Evolutionary conservation across 352 stramenopile genomes (phyloP).

Genomic region (Pythium rishiriense): DNA sequence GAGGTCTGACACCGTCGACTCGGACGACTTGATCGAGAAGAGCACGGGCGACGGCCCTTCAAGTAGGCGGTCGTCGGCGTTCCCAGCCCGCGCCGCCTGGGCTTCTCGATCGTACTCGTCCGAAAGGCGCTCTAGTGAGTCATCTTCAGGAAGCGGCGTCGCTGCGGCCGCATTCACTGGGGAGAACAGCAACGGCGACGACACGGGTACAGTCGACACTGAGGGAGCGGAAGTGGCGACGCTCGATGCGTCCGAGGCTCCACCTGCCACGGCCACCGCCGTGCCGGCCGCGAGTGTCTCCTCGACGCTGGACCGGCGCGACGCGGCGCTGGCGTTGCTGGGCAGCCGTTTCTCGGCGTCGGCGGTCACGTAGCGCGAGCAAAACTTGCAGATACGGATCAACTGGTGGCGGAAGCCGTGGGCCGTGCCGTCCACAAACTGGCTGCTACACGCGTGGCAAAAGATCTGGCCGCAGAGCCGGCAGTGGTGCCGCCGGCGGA

Average conservation of each 20-base stretch:
- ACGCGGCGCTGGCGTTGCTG: constrained; percentile 1
- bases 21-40: constrained; percentile 37
- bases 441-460: constrained; percentile 80
- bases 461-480: constrained; percentile 87
- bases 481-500: constrained; percentile 83
- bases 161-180: constrained; percentile 1
- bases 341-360: constrained; percentile 34
- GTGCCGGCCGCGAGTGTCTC: no score
- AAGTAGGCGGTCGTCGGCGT: constrained; percentile 1
- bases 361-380: constrained; percentile 45
- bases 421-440: constrained; percentile 63
- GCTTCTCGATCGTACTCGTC: constrained; percentile 12
- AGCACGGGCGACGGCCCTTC: constrained; percentile 21
- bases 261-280: no score
- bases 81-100: neutral
- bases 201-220: no score
- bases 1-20: constrained; percentile 19
- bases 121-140: constrained; percentile 5
- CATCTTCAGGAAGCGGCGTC: neutral
- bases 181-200: constrained; percentile 28
- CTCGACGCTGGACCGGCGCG: constrained; percentile 23
- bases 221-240: no score
- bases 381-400: constrained; percentile 83
- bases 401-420: constrained; percentile 50
- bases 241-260: no score